These are phyloP conservation scores for Trichothecium roseum DNA, from an alignment of 2,329 filamentous ascomycete species.

Conservation along the genomic window DNA sequence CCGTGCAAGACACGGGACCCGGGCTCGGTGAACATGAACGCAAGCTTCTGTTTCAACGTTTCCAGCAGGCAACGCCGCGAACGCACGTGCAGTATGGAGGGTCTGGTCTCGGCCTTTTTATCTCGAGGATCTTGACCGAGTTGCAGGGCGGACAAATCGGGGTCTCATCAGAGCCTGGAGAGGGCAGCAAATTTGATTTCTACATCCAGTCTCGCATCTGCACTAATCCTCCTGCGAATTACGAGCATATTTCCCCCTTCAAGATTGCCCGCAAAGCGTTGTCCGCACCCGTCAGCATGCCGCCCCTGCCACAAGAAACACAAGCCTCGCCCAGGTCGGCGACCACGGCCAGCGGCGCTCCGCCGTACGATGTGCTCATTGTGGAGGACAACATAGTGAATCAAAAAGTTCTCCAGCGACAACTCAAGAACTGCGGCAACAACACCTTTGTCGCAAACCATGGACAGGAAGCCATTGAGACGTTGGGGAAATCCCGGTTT, in stretches of 20 bases:
- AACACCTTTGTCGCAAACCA: conserved; percentile 54
- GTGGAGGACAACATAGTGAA: conserved; percentile 62
- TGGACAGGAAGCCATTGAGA: conserved; percentile 50
- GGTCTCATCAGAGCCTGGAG: conserved; percentile 54
- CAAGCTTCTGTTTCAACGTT: conserved; percentile 56
- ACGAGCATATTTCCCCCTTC: conserved; percentile 23
- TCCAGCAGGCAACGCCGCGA: conserved; percentile 56
- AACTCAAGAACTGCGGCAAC: conserved; percentile 50
- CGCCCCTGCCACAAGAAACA: background rate
- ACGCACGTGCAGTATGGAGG: conserved; percentile 66
- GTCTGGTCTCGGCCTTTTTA: conserved; percentile 62
- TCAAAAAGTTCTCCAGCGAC: conserved; percentile 51
- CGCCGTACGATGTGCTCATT: conserved; percentile 46
- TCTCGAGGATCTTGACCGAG: conserved; percentile 65
- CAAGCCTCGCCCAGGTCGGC: conserved; percentile 8
- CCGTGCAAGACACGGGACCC: conserved; percentile 63
- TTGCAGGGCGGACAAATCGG: conserved; percentile 71
- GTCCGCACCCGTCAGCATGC: conserved; percentile 5
- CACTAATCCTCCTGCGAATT: conserved; percentile 24
- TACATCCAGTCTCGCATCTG: conserved; percentile 60
- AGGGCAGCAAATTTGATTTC: conserved; percentile 67
- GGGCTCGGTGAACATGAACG: conserved; percentile 54
- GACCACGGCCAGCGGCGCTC: conserved; percentile 9
- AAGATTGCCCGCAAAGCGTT: conserved; percentile 21
- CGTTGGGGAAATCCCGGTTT: conserved; percentile 43